Evolutionary conservation across 164 flowering plant genomes (phyloP).

Genomic region (Piper longum): DNA sequence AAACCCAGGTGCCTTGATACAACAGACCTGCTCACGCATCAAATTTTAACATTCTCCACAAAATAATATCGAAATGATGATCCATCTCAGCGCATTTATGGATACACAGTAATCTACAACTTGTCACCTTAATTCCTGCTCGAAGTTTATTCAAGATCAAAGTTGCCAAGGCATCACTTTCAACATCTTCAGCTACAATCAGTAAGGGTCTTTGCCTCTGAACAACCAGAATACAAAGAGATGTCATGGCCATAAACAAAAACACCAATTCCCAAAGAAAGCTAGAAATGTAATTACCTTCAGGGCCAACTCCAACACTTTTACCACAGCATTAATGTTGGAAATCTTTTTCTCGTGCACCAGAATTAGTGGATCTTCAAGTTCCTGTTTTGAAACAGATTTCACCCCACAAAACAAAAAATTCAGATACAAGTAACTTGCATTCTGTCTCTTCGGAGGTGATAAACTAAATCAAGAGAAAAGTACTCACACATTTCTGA

Average conservation of each 20-base stretch:
- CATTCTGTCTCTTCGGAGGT: background rate
- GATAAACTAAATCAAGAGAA: background rate
- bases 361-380: slow-evolving; percentile 81
- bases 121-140: slow-evolving; percentile 81
- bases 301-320: slow-evolving; percentile 75
- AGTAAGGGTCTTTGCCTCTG: slow-evolving; percentile 85
- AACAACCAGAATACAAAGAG: background rate
- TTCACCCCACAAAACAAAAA: background rate
- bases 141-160: slow-evolving; percentile 84
- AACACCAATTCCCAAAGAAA: background rate
- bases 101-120: background rate
- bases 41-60: background rate
- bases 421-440: background rate
- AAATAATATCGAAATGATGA: background rate
- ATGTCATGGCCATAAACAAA: no score
- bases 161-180: slow-evolving; percentile 88
- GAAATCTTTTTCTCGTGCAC: slow-evolving; percentile 88
- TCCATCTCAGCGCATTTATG: background rate
- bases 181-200: slow-evolving; percentile 88
- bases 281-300: slow-evolving; percentile 32
- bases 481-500: slow-evolving; percentile 86
- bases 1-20: slow-evolving; percentile 92
- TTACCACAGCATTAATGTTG: slow-evolving; percentile 63
- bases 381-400: slow-evolving; percentile 35
- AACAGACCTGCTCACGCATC: slow-evolving; percentile 48